Evolutionary conservation across 495 filamentous ascomycete species (phyloP).

Genomic region (Immersiella caudata): DNA sequence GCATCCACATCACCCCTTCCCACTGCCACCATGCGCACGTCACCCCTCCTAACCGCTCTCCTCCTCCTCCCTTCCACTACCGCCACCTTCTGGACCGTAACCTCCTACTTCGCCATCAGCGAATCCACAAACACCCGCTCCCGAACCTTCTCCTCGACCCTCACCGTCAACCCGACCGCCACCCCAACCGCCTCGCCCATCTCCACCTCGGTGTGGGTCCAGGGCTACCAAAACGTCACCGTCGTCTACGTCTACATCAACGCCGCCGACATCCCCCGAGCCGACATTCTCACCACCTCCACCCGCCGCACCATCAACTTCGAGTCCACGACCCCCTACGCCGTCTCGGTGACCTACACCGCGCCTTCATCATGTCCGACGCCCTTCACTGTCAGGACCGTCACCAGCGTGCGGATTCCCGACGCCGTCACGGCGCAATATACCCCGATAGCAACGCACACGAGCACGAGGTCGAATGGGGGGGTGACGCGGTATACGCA

Average conservation of each 20-base stretch:
- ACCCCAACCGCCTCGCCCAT: background rate
- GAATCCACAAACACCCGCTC: background rate
- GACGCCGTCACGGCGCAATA: constrained; percentile 40
- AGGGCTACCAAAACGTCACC: constrained; percentile 31
- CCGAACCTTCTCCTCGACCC: background rate
- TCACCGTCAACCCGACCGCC: background rate
- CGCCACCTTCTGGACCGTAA: constrained; percentile 14
- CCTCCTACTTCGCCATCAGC: background rate
- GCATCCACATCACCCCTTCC: background rate
- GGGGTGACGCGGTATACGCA: background rate
- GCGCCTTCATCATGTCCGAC: constrained; percentile 44
- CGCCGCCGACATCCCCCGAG: constrained; percentile 28
- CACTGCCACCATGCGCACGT: too few species aligned
- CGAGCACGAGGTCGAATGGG: background rate
- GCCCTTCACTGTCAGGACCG: constrained; percentile 40
- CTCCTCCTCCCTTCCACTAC: background rate
- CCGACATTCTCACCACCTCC: constrained; percentile 18
- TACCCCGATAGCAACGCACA: background rate
- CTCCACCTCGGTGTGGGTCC: constrained; percentile 3
- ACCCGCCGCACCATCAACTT: background rate
- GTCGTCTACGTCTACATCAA: constrained; percentile 43
- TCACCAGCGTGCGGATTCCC: constrained; percentile 37
- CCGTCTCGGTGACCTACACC: constrained; percentile 41
- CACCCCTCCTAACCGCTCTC: background rate
- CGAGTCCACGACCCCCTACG: constrained; percentile 35